Conservation (phyloP, 2,329 filamentous ascomycete genomes). For the Diaporthe capsici region DNA sequence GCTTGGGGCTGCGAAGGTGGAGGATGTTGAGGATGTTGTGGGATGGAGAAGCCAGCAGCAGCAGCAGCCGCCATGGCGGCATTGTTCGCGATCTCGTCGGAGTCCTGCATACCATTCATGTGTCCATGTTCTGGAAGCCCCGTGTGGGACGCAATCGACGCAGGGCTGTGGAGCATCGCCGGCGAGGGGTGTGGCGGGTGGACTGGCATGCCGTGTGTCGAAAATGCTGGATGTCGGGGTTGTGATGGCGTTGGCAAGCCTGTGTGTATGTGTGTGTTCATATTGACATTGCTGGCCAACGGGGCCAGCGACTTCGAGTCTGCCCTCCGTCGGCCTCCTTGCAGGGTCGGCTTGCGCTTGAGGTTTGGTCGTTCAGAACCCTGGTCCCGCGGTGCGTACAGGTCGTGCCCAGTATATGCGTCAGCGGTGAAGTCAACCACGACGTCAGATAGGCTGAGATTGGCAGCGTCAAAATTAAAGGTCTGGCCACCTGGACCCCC, state of each 20-base stretch:
- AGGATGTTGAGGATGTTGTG: conserved; percentile 45
- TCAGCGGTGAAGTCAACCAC: conserved; percentile 72
- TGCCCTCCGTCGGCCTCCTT: conserved; percentile 55
- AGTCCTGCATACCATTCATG: conserved; percentile 52
- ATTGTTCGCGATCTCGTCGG: conserved; percentile 53
- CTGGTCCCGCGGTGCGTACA: conserved; percentile 59
- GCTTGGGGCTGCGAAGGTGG: conserved; percentile 47
- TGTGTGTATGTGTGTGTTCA: conserved; percentile 48
- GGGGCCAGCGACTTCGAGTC: conserved; percentile 55
- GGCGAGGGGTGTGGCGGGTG: conserved; percentile 45
- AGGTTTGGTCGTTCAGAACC: conserved; percentile 55
- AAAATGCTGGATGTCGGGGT: conserved; percentile 32
- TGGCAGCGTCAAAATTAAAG: conserved; percentile 79
- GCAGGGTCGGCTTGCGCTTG: conserved; percentile 64
- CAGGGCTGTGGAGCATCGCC: conserved; percentile 53
- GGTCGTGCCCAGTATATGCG: conserved; percentile 63
- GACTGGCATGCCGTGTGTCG: conserved; percentile 43
- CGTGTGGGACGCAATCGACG: conserved; percentile 39
- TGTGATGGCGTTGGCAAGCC: conserved; percentile 47
- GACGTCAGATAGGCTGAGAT: conserved; percentile 79
- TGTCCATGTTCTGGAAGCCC: conserved; percentile 48
- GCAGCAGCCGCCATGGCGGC: conserved; percentile 54
- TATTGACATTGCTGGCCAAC: conserved; percentile 50
- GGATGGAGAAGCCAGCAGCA: conserved; percentile 54
- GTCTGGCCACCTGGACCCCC: conserved; percentile 70